Conservation (phyloP, 75 land plant genomes). For the Gnetum montanum region DNA sequence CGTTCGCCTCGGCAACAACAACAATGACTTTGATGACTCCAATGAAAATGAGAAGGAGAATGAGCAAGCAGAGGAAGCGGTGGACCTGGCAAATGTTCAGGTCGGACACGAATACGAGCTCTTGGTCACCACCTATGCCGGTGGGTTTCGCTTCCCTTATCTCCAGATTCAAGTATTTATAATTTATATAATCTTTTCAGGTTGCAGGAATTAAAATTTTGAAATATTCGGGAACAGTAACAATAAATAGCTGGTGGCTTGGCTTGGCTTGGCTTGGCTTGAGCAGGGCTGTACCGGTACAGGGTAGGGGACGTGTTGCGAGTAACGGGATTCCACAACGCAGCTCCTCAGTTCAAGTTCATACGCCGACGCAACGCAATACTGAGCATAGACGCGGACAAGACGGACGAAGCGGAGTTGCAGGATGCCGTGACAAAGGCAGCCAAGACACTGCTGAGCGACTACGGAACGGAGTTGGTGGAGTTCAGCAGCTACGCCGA, state of each 20-base stretch:
- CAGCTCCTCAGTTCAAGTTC: conserved; percentile 75
- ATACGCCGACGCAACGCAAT: conserved; percentile 13
- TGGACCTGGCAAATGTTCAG: conserved; percentile 49
- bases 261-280: not conserved
- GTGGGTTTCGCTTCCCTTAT: conserved; percentile 7
- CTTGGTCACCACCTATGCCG: conserved; percentile 66
- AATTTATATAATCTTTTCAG: not conserved
- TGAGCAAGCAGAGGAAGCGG: conserved; percentile 13
- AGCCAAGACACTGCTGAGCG: not conserved
- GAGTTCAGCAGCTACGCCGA: conserved; percentile 39
- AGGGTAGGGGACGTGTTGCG: conserved; percentile 68
- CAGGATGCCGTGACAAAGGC: conserved; percentile 12
- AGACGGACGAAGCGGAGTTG: conserved; percentile 23
- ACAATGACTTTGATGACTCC: not conserved
- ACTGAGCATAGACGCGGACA: conserved; percentile 13
- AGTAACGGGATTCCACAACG: conserved; percentile 79
- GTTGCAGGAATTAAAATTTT: not conserved
- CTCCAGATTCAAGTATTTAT: not conserved
- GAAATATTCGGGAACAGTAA: not conserved
- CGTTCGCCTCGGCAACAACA: conserved; percentile 7
- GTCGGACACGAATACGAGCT: conserved; percentile 88
- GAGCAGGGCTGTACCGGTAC: conserved; percentile 69
- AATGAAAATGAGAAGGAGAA: too few relatives aligned
- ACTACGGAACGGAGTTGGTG: not conserved
- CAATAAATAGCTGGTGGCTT: not conserved